A percentile compares a stretch with the other conserved stretches of the same genome.
phyloP scores from a whole-genome alignment of 441 rosid genomes.

The Geranium incanum region DNA sequence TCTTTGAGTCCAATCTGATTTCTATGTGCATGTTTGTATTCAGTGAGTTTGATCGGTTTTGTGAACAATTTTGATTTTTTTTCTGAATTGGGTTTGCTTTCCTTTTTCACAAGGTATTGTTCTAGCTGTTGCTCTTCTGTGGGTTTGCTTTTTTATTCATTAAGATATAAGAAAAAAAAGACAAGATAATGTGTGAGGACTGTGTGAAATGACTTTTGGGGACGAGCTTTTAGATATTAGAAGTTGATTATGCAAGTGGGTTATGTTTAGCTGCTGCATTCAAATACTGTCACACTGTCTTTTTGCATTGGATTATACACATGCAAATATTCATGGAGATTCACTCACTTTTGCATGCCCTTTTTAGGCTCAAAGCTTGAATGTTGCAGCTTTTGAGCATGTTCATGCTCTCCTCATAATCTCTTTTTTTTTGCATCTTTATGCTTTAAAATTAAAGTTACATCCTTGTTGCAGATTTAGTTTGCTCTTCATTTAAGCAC shows the following conservation, averaged over 20 bases:
- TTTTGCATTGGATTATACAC: background rate
- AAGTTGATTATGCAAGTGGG: background rate
- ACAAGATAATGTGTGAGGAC: no score
- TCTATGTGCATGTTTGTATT: background rate
- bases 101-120: background rate
- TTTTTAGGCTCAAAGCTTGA: conserved; percentile 20
- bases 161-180: background rate
- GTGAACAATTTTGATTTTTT: background rate
- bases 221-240: background rate
- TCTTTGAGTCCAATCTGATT: background rate
- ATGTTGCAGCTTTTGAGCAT: conserved; percentile 13
- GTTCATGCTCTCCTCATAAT: conserved; percentile 1
- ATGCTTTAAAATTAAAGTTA: background rate
- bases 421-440: background rate
- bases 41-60: background rate
- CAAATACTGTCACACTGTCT: background rate
- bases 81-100: background rate
- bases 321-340: background rate
- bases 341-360: conserved; percentile 12
- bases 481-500: background rate
- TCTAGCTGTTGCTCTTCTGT: background rate
- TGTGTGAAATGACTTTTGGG: background rate
- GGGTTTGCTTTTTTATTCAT: background rate
- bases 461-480: background rate
- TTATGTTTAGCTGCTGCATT: background rate